phyloP scores from a whole-genome alignment of 2,329 filamentous ascomycete species.

The Penicillium sp. region DNA sequence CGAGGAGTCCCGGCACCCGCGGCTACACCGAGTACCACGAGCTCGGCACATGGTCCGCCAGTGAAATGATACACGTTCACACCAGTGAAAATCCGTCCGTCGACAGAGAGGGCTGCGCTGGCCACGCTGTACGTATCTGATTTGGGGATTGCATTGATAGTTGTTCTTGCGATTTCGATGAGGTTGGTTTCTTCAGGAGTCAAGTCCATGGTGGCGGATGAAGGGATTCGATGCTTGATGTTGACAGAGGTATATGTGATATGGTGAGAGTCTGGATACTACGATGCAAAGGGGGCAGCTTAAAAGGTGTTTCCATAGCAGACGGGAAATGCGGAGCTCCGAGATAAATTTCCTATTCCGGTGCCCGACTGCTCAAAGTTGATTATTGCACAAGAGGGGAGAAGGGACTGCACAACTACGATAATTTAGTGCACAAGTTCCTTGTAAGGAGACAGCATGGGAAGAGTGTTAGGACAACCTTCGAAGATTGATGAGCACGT shows the following conservation, averaged over 20 bases:
- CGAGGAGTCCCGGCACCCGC: conserved; percentile 16
- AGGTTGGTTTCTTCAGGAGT: neutral
- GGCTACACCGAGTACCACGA: conserved; percentile 23
- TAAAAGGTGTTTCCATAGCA: neutral
- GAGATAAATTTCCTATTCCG: neutral
- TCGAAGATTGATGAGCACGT: too few relatives aligned
- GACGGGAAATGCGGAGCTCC: neutral
- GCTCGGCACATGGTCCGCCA: conserved; percentile 26
- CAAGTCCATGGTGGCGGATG: neutral
- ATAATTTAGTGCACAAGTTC: neutral
- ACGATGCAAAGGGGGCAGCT: neutral
- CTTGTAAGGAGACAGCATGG: neutral
- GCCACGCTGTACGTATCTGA: conserved; percentile 16
- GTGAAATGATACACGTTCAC: conserved; percentile 24
- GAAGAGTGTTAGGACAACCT: too few relatives aligned
- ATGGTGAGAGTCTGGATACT: neutral
- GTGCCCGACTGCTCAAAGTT: neutral
- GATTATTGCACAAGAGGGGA: neutral
- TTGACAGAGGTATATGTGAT: neutral
- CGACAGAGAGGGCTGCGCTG: conserved; percentile 12
- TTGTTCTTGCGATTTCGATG: neutral
- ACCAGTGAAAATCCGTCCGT: conserved; percentile 17
- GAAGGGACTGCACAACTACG: neutral
- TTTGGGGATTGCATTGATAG: conserved; percentile 9
- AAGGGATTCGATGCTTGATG: neutral